Percentiles rank a stretch among this genome's conserved stretches.
phyloP scores from a whole-genome alignment of 1,284 basidiomycete genomes.

The Cryptococcus sp. region DNA sequence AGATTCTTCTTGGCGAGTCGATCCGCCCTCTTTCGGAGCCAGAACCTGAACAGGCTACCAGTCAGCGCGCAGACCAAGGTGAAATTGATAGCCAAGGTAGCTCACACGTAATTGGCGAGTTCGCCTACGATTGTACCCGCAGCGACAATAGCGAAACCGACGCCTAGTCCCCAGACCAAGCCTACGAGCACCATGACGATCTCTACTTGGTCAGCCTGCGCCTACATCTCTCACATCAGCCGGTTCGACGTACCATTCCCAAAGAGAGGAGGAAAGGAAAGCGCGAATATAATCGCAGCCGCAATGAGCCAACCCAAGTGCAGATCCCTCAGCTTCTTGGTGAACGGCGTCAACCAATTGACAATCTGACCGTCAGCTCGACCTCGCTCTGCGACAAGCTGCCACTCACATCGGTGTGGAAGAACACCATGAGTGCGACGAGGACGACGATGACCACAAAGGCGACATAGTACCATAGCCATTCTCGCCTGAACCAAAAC shows the following conservation, averaged over 20 bases:
- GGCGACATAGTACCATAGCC: conserved; percentile 22
- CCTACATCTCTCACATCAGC: not conserved
- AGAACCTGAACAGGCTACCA: conserved; percentile 45
- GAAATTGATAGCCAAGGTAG: not conserved
- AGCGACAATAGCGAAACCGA: conserved; percentile 40
- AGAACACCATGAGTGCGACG: conserved; percentile 25
- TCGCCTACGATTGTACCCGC: conserved; percentile 42
- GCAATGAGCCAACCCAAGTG: conserved; percentile 73
- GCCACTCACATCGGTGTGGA: conserved; percentile 27
- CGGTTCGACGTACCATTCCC: conserved; percentile 29
- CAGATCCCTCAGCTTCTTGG: conserved; percentile 56
- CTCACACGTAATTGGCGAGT: conserved; percentile 5
- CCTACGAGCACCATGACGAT: too few species aligned
- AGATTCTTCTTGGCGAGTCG: conserved; percentile 67
- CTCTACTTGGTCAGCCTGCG: not conserved
- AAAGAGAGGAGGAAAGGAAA: conserved; percentile 44
- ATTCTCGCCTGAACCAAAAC: conserved; percentile 29
- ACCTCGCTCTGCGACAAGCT: not conserved
- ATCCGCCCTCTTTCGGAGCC: conserved; percentile 57
- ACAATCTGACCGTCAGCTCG: conserved; percentile 54
- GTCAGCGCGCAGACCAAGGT: conserved; percentile 50
- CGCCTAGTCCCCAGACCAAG: conserved; percentile 30
- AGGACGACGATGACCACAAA: conserved; percentile 17
- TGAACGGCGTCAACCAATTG: conserved; percentile 59
- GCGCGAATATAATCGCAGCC: conserved; percentile 50